These are phyloP conservation scores for Myxozyma neotropica DNA, from an alignment of 805 yeast species.

Conservation along the genomic window DNA sequence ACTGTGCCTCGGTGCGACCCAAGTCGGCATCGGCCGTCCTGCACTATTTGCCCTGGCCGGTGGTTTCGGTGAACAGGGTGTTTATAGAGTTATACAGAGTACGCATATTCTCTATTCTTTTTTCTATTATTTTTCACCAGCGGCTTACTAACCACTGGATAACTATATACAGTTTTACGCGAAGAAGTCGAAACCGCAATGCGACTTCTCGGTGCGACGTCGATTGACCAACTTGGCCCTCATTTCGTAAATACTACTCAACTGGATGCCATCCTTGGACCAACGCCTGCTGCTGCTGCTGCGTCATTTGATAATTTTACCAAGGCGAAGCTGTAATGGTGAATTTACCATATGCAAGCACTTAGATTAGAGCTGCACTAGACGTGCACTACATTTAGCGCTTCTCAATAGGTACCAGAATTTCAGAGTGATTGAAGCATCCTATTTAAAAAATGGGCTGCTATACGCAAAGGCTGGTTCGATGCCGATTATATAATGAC, in stretches of 20 bases:
- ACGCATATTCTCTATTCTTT: background rate
- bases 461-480: no score
- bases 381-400: no score
- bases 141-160: no score
- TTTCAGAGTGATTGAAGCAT: no score
- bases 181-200: slow-evolving; percentile 65
- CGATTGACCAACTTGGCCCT: slow-evolving; percentile 49
- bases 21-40: slow-evolving; percentile 66
- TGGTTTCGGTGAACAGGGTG: slow-evolving; percentile 66
- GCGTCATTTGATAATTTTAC: background rate
- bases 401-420: no score
- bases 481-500: no score
- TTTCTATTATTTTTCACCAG: background rate
- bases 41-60: slow-evolving; percentile 65
- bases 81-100: slow-evolving; percentile 55
- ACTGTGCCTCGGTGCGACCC: slow-evolving; percentile 65
- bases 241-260: slow-evolving; percentile 21
- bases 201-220: slow-evolving; percentile 64
- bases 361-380: no score
- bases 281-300: slow-evolving; percentile 13
- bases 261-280: slow-evolving; percentile 21
- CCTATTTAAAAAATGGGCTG: no score
- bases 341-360: no score
- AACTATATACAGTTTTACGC: slow-evolving; percentile 52
- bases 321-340: slow-evolving; percentile 15